These are phyloP conservation scores for Globisporangium orthogonon DNA, from an alignment of 352 stramenopile genomes.

Conservation along the genomic window DNA sequence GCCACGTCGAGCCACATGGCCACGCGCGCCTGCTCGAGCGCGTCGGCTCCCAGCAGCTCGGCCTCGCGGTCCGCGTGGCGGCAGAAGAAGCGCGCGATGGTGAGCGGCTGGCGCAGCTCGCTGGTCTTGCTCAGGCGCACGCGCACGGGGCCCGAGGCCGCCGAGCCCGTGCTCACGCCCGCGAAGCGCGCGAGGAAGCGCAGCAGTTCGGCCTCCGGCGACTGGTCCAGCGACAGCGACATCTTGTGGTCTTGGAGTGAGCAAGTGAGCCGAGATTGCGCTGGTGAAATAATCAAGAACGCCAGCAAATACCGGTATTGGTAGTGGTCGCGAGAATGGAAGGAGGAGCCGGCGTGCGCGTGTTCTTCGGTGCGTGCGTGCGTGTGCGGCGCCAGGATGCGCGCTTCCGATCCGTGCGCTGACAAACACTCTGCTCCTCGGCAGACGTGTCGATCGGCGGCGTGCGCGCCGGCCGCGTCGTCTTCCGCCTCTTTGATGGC, in stretches of 20 bases:
- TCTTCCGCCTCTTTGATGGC: slow-evolving; percentile 53
- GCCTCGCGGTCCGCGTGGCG: slow-evolving; percentile 64
- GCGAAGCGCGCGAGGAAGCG: slow-evolving; percentile 82
- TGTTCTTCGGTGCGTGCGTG: slow-evolving; percentile 31
- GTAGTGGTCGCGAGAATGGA: neutral
- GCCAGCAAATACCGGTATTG: too few relatives aligned
- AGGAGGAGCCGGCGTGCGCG: slow-evolving; percentile 10
- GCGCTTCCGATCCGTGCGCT: too few relatives aligned
- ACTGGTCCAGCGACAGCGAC: slow-evolving; percentile 82
- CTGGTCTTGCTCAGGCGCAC: slow-evolving; percentile 66
- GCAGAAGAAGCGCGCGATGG: slow-evolving; percentile 75
- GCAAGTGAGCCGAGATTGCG: neutral
- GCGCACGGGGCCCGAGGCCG: slow-evolving; percentile 62
- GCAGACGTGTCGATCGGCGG: slow-evolving; percentile 90
- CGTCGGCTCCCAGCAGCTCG: slow-evolving; percentile 48
- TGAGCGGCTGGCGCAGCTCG: slow-evolving; percentile 64
- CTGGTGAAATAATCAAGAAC: neutral
- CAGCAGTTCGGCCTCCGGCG: slow-evolving; percentile 57
- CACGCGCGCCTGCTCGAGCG: slow-evolving; percentile 68
- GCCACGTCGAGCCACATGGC: slow-evolving; percentile 78
- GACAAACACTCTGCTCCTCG: neutral
- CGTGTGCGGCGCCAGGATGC: too few relatives aligned
- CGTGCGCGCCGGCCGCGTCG: slow-evolving; percentile 48
- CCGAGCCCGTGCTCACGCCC: slow-evolving; percentile 65
- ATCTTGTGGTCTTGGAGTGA: slow-evolving; percentile 19